phyloP scores from a whole-genome alignment of 768 basidiomycete genomes.

The Arthromyces matolae region DNA sequence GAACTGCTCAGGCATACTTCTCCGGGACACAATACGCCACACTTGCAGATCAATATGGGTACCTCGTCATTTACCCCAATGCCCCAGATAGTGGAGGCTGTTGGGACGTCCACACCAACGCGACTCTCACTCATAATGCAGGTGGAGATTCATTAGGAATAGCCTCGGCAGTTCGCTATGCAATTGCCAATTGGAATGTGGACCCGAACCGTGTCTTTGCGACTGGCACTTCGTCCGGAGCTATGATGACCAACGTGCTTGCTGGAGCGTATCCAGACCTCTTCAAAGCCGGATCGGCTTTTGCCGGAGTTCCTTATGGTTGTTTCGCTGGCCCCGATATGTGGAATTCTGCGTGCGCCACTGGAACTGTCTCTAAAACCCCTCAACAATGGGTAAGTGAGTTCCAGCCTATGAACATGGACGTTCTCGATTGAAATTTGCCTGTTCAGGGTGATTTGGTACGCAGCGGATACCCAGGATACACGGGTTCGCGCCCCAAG shows the following conservation, averaged over 20 bases:
- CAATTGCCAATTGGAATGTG: conserved; percentile 45
- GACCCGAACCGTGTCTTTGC: conserved; percentile 46
- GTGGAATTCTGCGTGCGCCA: conserved; percentile 48
- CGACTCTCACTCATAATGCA: conserved; percentile 50
- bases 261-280: conserved; percentile 53
- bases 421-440: not conserved
- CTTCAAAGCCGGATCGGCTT: conserved; percentile 44
- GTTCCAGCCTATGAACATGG: no score
- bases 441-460: conserved; percentile 41
- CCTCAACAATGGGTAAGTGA: conserved; percentile 42
- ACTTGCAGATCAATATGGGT: conserved; percentile 46
- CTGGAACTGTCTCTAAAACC: conserved; percentile 40
- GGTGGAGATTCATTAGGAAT: conserved; percentile 55
- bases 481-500: conserved; percentile 46
- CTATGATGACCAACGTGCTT: conserved; percentile 60
- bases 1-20: conserved; percentile 50
- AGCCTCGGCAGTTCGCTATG: conserved; percentile 42
- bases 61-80: conserved; percentile 48
- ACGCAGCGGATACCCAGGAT: conserved; percentile 46
- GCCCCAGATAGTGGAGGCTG: conserved; percentile 43
- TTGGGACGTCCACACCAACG: conserved; percentile 50
- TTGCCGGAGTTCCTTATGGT: conserved; percentile 51
- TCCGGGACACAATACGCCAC: conserved; percentile 44
- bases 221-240: conserved; percentile 50
- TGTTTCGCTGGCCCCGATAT: conserved; percentile 47